Evolutionary conservation across 345 rosid genomes (phyloP).

Genomic region (Physaria fendleri): DNA sequence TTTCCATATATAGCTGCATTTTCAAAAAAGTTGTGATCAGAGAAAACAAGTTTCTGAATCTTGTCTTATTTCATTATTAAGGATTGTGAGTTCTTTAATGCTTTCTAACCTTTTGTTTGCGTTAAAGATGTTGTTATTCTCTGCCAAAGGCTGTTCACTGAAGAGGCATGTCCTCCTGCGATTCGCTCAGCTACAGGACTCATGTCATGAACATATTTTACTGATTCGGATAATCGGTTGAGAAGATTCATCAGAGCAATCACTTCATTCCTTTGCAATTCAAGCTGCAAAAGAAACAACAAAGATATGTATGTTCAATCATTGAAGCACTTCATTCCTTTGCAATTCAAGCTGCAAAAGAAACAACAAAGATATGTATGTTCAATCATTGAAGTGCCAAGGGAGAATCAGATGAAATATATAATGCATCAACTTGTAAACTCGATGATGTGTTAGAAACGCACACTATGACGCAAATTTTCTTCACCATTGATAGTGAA

Average conservation of each 20-base stretch:
- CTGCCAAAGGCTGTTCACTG: slow-evolving; percentile 30
- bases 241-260: slow-evolving; percentile 75
- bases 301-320: too few relatives aligned
- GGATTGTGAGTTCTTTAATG: neutral
- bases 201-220: slow-evolving; percentile 51
- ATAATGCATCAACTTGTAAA: neutral
- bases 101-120: slow-evolving; percentile 17
- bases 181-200: slow-evolving; percentile 41
- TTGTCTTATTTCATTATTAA: neutral
- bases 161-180: slow-evolving; percentile 17
- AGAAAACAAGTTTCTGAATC: neutral
- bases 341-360: slow-evolving; percentile 61
- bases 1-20: slow-evolving; percentile 1
- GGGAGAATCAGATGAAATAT: neutral
- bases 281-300: slow-evolving; percentile 39
- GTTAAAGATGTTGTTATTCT: slow-evolving; percentile 29
- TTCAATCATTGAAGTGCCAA: neutral
- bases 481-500: slow-evolving; percentile 73
- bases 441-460: slow-evolving; percentile 21
- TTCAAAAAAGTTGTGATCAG: neutral
- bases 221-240: slow-evolving; percentile 63
- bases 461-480: slow-evolving; percentile 42
- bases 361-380: too few relatives aligned
- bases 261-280: slow-evolving; percentile 71
- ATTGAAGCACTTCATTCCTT: slow-evolving; percentile 37